Evolutionary conservation across 345 rosid genomes (phyloP), one percentile per base, ranked within the genome.

Genomic region (Linum lewisii): DNA sequence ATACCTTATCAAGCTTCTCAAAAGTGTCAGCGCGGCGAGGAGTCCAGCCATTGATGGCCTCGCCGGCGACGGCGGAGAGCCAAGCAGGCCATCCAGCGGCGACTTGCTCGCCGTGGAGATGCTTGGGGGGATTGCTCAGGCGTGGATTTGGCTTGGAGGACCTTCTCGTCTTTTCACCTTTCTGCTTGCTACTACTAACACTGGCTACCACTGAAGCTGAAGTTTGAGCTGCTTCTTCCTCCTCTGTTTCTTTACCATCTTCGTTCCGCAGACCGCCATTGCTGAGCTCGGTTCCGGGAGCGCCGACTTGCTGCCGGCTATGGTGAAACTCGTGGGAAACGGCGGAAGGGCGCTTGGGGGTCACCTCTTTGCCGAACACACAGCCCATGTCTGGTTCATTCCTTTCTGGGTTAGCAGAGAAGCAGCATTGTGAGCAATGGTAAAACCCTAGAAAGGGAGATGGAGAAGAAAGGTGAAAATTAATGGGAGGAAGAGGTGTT

Each of bases 11-110:
- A 59, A 65, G 65, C 69, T 70, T 70, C 62, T 70, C 63, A 26
- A 65, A 70, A 37, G 69, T 49, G 36, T 70, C 74, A 51, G 74
- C 74, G 6, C 74, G 74, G 23, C 74, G 63, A 6, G 74, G 74
- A 24, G 63, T 70, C 74, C 69, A 70, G 0, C 69, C 74, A 65
- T 70, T 65, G 29, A 70, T 70, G 42, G 74, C 74, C 51, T 65
- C 69, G 34, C 74, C 74, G 44, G 74, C 74, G 21, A 70, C 74
- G 34, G 69, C 69, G 14, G 74, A 65, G 22, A 70, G 74, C 74
- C 74, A 70, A 21, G 74, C 56, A 7, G 74, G 74, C 74, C 74
- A 70, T 0, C 74, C 74, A 7, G 74, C 74, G 21, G 74, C 69
- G 10, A 65, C 74, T 59, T 64, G 74, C 52, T 70, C 74, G 14